These are phyloP conservation scores for Sanghuangporus baumii DNA, from an alignment of 1,284 basidiomycete genomes.

Conservation along the genomic window DNA sequence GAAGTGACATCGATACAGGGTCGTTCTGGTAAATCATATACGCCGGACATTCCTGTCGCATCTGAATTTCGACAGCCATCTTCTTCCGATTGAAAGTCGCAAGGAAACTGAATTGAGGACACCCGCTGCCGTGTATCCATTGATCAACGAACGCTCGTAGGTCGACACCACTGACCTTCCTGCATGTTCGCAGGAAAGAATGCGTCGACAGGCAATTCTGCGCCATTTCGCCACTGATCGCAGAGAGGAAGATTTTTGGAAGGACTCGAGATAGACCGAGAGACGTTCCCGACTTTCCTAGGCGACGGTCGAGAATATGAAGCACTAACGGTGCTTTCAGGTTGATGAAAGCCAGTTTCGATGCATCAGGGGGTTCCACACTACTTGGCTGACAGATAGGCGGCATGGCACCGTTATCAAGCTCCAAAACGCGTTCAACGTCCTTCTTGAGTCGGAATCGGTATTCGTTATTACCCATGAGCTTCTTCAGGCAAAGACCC, in stretches of 20 bases:
- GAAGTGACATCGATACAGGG: constrained; percentile 58
- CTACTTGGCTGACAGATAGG: constrained; percentile 91
- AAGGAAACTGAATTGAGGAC: constrained; percentile 85
- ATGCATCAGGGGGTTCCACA: constrained; percentile 77
- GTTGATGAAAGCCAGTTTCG: constrained; percentile 83
- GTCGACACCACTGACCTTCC: constrained; percentile 92
- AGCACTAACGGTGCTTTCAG: constrained; percentile 93
- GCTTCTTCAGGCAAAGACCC: constrained; percentile 80
- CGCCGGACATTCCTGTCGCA: constrained; percentile 85
- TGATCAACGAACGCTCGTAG: constrained; percentile 90
- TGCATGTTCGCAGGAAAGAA: constrained; percentile 86
- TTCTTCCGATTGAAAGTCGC: constrained; percentile 97
- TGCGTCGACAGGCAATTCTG: constrained; percentile 88
- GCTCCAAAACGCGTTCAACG: constrained; percentile 87
- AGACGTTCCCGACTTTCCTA: constrained; percentile 94
- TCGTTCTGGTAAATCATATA: constrained; percentile 62
- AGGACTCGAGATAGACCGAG: constrained; percentile 92
- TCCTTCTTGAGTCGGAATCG: constrained; percentile 94
- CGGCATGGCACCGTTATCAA: constrained; percentile 87
- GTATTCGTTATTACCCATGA: constrained; percentile 97
- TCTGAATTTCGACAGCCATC: constrained; percentile 94
- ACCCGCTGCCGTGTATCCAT: constrained; percentile 98
- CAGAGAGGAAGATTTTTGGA: constrained; percentile 92
- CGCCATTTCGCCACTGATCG: constrained; percentile 86
- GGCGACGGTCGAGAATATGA: constrained; percentile 89